A percentile compares a stretch with the other conserved stretches of the same genome.
Evolutionary conservation across 2,329 filamentous ascomycete genomes (phyloP).

Genomic region (Ophiostoma sp.): DNA sequence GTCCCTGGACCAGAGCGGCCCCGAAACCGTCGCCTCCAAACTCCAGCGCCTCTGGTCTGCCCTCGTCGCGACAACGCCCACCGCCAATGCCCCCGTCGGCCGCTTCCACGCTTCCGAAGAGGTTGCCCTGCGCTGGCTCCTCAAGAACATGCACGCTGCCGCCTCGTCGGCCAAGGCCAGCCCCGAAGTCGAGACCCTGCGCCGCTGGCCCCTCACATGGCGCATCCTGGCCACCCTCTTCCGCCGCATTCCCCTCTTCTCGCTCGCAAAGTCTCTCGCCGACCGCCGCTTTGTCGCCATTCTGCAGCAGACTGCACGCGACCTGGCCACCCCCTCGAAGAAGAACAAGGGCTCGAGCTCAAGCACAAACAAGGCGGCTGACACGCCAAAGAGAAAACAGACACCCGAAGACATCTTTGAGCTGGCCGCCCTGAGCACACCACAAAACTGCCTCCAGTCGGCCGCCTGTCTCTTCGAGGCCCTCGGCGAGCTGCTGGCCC

Average conservation of each 20-base stretch:
- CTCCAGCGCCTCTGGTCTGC: conserved; percentile 47
- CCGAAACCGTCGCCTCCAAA: conserved; percentile 42
- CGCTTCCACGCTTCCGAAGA: conserved; percentile 52
- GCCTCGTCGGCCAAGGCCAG: conserved; percentile 28
- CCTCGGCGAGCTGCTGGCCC: conserved; percentile 43
- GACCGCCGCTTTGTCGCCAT: conserved; percentile 63
- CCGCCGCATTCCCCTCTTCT: conserved; percentile 61
- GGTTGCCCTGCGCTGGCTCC: conserved; percentile 56
- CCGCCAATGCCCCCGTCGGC: conserved; percentile 33
- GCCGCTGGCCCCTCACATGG: conserved; percentile 56
- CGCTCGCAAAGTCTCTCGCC: conserved; percentile 64
- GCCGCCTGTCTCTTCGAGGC: conserved; percentile 46
- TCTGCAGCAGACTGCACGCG: conserved; percentile 60
- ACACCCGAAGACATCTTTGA: conserved; percentile 33
- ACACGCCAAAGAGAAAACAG: conserved; percentile 25
- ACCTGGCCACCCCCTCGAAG: conserved; percentile 41
- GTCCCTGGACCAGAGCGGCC: conserved; percentile 50
- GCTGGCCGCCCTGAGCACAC: conserved; percentile 38
- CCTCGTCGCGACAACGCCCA: conserved; percentile 39
- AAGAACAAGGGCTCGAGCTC: neutral
- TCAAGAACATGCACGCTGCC: conserved; percentile 55
- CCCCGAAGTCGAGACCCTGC: conserved; percentile 46
- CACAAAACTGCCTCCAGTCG: conserved; percentile 42
- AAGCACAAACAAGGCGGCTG: neutral
- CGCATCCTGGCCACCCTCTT: conserved; percentile 57